phyloP scores from a whole-genome alignment of 1,284 basidiomycete species.

The Ustilago bromivora region DNA sequence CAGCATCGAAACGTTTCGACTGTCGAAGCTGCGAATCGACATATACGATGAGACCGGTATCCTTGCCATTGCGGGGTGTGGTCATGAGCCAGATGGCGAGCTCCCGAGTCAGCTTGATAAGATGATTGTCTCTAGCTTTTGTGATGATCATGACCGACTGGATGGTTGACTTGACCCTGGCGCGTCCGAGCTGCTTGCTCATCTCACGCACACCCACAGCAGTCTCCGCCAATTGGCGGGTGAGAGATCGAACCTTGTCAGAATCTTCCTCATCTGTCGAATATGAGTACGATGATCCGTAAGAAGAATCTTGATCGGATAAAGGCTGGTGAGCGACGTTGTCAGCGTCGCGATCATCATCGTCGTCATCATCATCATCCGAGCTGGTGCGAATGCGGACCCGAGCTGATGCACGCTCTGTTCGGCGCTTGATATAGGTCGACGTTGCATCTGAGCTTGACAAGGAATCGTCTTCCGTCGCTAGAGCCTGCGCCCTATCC shows the following conservation, averaged over 20 bases:
- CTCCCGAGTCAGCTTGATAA: conserved; percentile 93
- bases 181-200: conserved; percentile 97
- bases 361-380: conserved; percentile 45
- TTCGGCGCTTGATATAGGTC: not conserved
- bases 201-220: conserved; percentile 97
- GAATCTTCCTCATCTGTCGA: conserved; percentile 76
- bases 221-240: conserved; percentile 93
- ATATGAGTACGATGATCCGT: conserved; percentile 44
- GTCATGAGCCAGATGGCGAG: conserved; percentile 75
- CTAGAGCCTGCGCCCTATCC: not conserved
- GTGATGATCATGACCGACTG: conserved; percentile 96
- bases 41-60: conserved; percentile 73
- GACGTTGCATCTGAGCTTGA: conserved; percentile 31
- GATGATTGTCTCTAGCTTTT: conserved; percentile 95
- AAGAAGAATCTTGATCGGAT: conserved; percentile 32
- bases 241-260: conserved; percentile 76
- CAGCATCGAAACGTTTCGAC: conserved; percentile 94
- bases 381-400: conserved; percentile 36
- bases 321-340: conserved; percentile 31
- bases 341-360: conserved; percentile 38
- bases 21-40: conserved; percentile 92
- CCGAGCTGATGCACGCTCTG: conserved; percentile 29
- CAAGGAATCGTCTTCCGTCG: conserved; percentile 18
- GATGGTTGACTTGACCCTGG: conserved; percentile 88
- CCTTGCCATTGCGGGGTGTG: conserved; percentile 51